phyloP scores from a whole-genome alignment of 331 rosid genomes.

The Prunus yedoensis region DNA sequence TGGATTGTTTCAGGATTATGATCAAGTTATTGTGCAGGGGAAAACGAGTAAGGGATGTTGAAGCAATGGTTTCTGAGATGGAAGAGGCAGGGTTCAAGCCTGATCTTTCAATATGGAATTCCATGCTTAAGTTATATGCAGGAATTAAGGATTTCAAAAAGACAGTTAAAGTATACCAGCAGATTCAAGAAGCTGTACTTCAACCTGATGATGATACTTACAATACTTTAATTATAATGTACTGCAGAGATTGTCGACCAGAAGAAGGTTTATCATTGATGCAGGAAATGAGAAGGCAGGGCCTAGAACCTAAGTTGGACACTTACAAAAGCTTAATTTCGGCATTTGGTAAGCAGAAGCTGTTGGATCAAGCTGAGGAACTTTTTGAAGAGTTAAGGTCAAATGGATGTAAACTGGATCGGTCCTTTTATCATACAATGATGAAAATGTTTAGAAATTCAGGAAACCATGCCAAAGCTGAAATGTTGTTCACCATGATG shows the following conservation, averaged over 20 bases:
- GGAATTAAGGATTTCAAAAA: conserved; percentile 64
- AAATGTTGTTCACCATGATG: conserved; percentile 70
- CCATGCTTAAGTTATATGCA: conserved; percentile 64
- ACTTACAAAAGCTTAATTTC: conserved; percentile 91
- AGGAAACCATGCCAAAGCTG: conserved; percentile 78
- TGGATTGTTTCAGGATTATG: conserved; percentile 83
- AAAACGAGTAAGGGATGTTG: conserved; percentile 73
- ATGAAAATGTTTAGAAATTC: conserved; percentile 83
- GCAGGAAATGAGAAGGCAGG: conserved; percentile 76
- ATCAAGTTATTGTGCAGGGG: conserved; percentile 66
- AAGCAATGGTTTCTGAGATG: conserved; percentile 78
- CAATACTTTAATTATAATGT: conserved; percentile 72
- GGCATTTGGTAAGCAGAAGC: conserved; percentile 69
- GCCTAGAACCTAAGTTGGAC: conserved; percentile 73
- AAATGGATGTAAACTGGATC: conserved; percentile 64
- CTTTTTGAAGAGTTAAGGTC: conserved; percentile 88
- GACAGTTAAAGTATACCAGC: conserved; percentile 57
- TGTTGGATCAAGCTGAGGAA: conserved; percentile 76
- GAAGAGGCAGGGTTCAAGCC: conserved; percentile 87
- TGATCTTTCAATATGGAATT: conserved; percentile 75
- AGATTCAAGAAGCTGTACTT: conserved; percentile 63
- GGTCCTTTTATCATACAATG: conserved; percentile 87
- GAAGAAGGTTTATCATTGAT: conserved; percentile 83
- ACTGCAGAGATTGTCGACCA: conserved; percentile 83
- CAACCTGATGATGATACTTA: conserved; percentile 80